phyloP scores from a whole-genome alignment of 306 rosid genomes.

The Cicer yamashitae region DNA sequence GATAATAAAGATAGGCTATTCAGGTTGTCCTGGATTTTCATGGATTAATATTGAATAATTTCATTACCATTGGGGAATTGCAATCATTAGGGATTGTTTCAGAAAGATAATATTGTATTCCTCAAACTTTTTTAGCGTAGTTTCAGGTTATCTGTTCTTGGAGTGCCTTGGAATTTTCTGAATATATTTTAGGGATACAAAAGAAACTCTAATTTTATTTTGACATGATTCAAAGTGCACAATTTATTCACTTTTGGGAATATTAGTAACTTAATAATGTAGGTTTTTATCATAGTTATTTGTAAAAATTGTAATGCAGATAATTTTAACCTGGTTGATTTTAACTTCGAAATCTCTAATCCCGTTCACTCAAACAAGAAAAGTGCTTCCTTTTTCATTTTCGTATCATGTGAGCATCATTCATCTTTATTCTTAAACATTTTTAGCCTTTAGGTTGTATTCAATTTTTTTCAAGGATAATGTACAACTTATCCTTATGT shows the following conservation, averaged over 20 bases:
- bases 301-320: background rate
- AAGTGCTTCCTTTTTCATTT: conserved; percentile 3
- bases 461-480: background rate
- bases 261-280: background rate
- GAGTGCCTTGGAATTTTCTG: background rate
- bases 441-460: background rate
- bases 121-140: background rate
- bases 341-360: background rate
- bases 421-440: background rate
- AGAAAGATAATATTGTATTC: background rate
- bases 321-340: background rate
- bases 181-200: background rate
- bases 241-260: background rate
- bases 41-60: conserved; percentile 6
- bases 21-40: background rate
- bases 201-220: conserved; percentile 1
- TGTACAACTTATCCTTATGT: background rate
- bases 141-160: background rate
- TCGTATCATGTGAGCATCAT: conserved; percentile 1
- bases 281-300: conserved; percentile 1
- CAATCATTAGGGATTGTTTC: background rate
- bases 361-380: background rate
- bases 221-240: background rate
- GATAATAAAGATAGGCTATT: conserved; percentile 5
- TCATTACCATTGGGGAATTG: conserved; percentile 9